Evolutionary conservation across 2,329 filamentous ascomycete genomes (phyloP), one percentile per base, ranked within the genome.

Genomic region (Pestalotiopsis sp.): DNA sequence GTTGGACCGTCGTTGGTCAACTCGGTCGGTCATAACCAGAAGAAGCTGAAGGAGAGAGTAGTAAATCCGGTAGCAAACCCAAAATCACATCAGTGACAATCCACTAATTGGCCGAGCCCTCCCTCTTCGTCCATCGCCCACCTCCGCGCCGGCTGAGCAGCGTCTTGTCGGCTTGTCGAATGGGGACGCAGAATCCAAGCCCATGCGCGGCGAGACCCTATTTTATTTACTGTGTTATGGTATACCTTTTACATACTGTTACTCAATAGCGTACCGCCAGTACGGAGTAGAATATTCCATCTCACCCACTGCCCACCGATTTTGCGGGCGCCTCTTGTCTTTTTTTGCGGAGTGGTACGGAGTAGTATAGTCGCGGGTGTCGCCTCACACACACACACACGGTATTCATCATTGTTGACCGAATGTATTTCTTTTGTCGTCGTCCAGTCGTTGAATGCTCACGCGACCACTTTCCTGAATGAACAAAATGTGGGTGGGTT

Each of bases 381-480:
- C 44, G 13, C 44, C 20, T 20, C 17, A 52, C 14, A 52, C 44
- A 52, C 44, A 26, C 26, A 26, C 26, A 5, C 4, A 22, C 17
- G 44, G n/a, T 20, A 22, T 20, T 22, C 44, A 48, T 9, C 5
- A 48, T 48, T n/a, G 13, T 4, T 48, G 30, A 35, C 30, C 30
- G 30, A 35, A 26, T 26, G 26, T 26, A 4, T 26, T 52, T 52
- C n/a, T 52, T 9, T 52, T 20, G 20, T 35, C 30, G 30, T 35
- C 6, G 30, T 5, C 26, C 7, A 4, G 11, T 58, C 11, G 17
- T 17, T 26, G n/a, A 59, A n/a, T 65, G 63, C 40, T 26, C 63
- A 65, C 63, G 44, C 63, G 63, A 65, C 63, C 63, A 56, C 63
- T 57, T 65, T 65, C 63, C 39, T 24, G 35, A 52, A 40, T 48